Evolutionary conservation across 140 eudicot genomes (phyloP).

Genomic region (Senecio squalidus): DNA sequence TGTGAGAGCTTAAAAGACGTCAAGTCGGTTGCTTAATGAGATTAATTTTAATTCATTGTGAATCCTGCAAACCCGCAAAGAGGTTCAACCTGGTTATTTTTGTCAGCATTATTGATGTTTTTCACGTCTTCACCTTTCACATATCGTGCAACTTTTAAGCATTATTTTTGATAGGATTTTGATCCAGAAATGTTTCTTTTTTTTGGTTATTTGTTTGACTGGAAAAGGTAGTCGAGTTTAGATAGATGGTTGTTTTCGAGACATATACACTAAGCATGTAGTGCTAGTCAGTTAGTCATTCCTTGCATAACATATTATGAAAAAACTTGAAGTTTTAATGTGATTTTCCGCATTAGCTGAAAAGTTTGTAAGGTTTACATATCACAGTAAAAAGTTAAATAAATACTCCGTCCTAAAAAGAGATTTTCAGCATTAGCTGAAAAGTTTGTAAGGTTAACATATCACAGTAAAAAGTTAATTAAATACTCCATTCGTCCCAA

Average conservation of each 20-base stretch:
- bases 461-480: too few relatives aligned
- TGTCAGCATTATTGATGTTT: not conserved
- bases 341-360: too few relatives aligned
- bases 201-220: not conserved
- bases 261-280: too few relatives aligned
- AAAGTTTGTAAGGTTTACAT: too few relatives aligned
- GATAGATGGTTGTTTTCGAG: not conserved
- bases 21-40: conserved; percentile 24
- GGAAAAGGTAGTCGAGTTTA: not conserved
- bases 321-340: too few relatives aligned
- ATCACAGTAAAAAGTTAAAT: too few relatives aligned
- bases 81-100: not conserved
- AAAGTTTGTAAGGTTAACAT: too few relatives aligned
- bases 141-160: conserved; percentile 16
- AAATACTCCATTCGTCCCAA: too few relatives aligned
- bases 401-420: too few relatives aligned
- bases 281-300: too few relatives aligned
- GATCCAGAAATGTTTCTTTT: conserved; percentile 7
- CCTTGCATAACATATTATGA: too few relatives aligned
- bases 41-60: not conserved
- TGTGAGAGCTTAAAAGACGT: conserved; percentile 77
- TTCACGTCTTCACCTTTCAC: conserved; percentile 1
- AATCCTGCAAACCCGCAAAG: not conserved
- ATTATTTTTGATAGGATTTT: conserved; percentile 23
- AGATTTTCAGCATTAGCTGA: too few relatives aligned